Base-by-base conservation (phyloP, 106 monocot species). In the Cymbidium sinense region DNA sequence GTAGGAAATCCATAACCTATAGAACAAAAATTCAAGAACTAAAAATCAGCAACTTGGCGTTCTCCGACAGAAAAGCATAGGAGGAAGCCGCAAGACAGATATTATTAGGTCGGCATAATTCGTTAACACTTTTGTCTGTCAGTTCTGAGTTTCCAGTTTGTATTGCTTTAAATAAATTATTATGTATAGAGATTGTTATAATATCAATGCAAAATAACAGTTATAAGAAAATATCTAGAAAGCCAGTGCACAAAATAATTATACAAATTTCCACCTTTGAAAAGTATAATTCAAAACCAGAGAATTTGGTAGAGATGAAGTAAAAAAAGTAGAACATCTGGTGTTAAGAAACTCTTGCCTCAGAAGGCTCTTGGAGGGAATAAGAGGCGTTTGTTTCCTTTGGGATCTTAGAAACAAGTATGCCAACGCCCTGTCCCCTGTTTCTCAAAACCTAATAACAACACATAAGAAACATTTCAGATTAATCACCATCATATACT, bases 341-440 rank as follows among this genome's bases (percentile, higher is more conserved):
- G 17, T 6, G 25, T 15, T 35, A 19, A 50, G 33, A 13, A n/a
- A 33, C 43, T 64, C 87, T 96, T 87, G 78, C 96, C 96, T 96
- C 96, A 28, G 87, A 47, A 6, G 96, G 96, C 35, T 96, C 96
- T 67, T 85, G 93, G 8, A 96, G 93, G 41, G 96, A 91, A 76
- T 93, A 96, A 5, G 96, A 84, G 8, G 96, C 93, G 70, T 77
- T 84, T 37, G 96, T 96, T 25, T 93, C 96, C 78, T 89, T 96
- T 34, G 96, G 91, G 36, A 77, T 77, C 78, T 91, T 91, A 34
- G 93, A 89, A 28, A 96, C 96, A 30, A 96, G 89, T 43, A 96
- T 96, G 25, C 91, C 96, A 12, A 91, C 70, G 2, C 96, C 96
- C 58, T 96, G 93, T 69, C 91, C 93, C 79, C 91, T 89, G 34